Evolutionary conservation across 1,139 yeast species (phyloP), one percentile per base, ranked within the genome.

Genomic region (Zygosaccharomyces pseudobailii): DNA sequence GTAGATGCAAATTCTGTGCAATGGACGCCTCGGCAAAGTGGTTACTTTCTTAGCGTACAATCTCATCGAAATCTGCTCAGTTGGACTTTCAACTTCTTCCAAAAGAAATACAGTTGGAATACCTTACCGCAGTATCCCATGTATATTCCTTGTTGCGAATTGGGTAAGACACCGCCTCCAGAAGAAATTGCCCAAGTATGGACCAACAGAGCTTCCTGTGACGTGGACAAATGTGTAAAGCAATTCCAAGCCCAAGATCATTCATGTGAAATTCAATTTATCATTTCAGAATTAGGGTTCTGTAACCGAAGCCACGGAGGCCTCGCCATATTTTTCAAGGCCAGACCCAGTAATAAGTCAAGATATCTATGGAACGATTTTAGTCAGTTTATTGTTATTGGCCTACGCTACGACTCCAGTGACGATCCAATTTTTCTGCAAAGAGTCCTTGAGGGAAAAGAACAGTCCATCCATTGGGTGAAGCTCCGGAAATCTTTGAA

Each of bases 381-480:
- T 24, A 28, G 35, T 9, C 30, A 22, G 6, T 48, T 49, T 32
- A 37, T 50, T 19, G 40, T 54, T 9, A 34, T 39, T 3, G 55
- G 55, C 46, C 50, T 43, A 43, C 55, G 58, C 52, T 50, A 54
- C 61, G 63, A 63, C 62, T 56, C 65, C 60, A 49, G 47, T 49
- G 53, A 40, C 36, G 41, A 28, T 23, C 28, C 35, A 27, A 25
- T 28, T 23, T 24, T 33, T 20, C 23, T 39, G 24, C 27, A 39
- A 31, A 19, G 31, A 22, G 31, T 39, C 6, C 19, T 40, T 9
- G 17, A 25, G 19, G 35, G 27, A 4, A 20, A 30, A 21, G 30
- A 31, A 17, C 43, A 13, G 13, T 34, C 47, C 37, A 24, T 41
- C 39, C 37, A 30, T n/a, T 34, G 52, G 52, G 39, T 45, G 8